Evolutionary conservation across 495 filamentous ascomycete species (phyloP), one percentile per base, ranked within the genome.

Genomic region (Parathielavia appendiculata): DNA sequence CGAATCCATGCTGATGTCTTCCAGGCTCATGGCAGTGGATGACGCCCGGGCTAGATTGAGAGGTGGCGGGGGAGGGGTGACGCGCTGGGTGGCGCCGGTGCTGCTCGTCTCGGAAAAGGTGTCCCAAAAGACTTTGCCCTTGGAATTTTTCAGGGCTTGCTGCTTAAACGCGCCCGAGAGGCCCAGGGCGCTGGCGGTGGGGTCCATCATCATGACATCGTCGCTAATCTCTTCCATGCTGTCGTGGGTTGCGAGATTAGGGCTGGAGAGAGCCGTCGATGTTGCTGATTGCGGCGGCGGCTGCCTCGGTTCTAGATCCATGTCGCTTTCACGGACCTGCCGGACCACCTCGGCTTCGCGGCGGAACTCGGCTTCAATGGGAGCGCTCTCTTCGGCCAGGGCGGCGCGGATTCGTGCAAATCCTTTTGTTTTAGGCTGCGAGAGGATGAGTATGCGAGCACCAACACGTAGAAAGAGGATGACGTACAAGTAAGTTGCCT

Each of bases 341-440:
- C 88, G 86, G 55, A 97, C 87, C 1, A 97, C 91, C 73, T 97
- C 91, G 13, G 92, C 90, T 76, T 99, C 93, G 40, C 90, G 87
- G 56, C 88, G 86, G 59, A 91, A 81, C 70, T 99, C 93, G 43
- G 85, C 86, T 60, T 97, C 95, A 30, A 95, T 70, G 0, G 93
- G 93, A 0, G 90, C 81, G 39, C 81, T 81, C 73, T 99, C 93
- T 71, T 97, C 93, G 50, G 86, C 76, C 1, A 99, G 81, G 8
- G 89, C 90, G 11, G 93, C 95, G 49, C 87, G 83, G 63, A 99
- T 95, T 4, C 93, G 87, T 2, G 92, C 90, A 71, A 97, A 97
- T 0, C 83, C 88, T 74, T 96, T 96, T 0, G 92, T 90, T 75
- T 99, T 99, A 16, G 93, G 93, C 87, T 79, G 46, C 41, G 52